Percentiles rank a stretch among this genome's conserved stretches.
phyloP scores from a whole-genome alignment of 2,329 filamentous ascomycete genomes.

The Penicillium hordei region DNA sequence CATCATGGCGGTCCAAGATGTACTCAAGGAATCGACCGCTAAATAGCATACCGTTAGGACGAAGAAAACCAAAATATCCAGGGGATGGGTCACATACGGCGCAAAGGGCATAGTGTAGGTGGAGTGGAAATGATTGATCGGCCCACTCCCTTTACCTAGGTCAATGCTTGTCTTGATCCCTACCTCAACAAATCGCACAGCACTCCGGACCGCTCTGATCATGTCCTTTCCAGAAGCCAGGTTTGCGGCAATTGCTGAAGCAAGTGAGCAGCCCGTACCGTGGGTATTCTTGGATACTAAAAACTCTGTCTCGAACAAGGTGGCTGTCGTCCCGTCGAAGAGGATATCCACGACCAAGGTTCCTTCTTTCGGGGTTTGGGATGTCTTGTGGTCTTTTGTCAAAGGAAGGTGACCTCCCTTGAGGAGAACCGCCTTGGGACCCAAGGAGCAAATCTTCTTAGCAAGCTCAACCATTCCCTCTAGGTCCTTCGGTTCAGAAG shows the following conservation, averaged over 20 bases:
- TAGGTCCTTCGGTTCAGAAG: conserved; percentile 55
- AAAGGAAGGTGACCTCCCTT: conserved; percentile 92
- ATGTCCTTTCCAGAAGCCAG: conserved; percentile 54
- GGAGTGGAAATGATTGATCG: conserved; percentile 68
- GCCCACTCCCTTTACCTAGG: conserved; percentile 61
- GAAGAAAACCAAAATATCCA: not conserved
- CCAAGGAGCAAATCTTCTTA: conserved; percentile 63
- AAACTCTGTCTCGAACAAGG: conserved; percentile 69
- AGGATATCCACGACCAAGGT: conserved; percentile 75
- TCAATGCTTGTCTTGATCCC: conserved; percentile 59
- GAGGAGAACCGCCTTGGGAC: conserved; percentile 76
- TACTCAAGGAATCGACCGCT: conserved; percentile 82
- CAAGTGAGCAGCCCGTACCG: conserved; percentile 90
- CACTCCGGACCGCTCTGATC: conserved; percentile 53
- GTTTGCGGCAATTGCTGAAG: conserved; percentile 69
- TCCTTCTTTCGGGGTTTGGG: conserved; percentile 59
- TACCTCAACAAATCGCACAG: conserved; percentile 61
- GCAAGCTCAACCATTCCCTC: conserved; percentile 70
- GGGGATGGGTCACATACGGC: conserved; percentile 43
- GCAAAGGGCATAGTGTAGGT: conserved; percentile 60
- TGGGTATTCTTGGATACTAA: conserved; percentile 79
- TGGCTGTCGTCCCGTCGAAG: conserved; percentile 59
- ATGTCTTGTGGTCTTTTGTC: conserved; percentile 59
- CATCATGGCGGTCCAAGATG: conserved; percentile 70
- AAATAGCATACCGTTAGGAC: conserved; percentile 1